Evolutionary conservation across 164 flowering plant genomes (phyloP), one percentile per base, ranked within the genome.

Genomic region (Paratinospora sagittata): DNA sequence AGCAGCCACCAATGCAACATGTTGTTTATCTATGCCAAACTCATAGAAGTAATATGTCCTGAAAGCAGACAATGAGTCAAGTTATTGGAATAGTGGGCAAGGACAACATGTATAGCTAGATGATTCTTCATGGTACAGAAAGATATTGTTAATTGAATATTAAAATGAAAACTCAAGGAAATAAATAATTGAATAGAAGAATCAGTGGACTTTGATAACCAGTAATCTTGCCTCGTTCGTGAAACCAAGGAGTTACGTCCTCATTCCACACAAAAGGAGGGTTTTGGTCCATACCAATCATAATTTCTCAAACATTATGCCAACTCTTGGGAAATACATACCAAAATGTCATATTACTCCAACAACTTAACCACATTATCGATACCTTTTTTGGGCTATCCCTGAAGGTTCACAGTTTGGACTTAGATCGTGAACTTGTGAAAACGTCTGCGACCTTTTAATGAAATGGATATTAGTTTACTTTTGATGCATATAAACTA

Each of bases 1-100:
- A 66, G 92, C 85, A 75, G 92, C 94, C 47, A 92, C 93, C 21
- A 95, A 76, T n/a, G 97, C 97, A 49, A 84, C 70, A 75, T 81
- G 97, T 75, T 89, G 91, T 41, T 83, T 86, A 57, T 85, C 88
- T 70, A 76, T 77, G 33, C 88, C 90, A 72, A 92, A 92, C 78
- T 95, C 99, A 73, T 95, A 95, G 77, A 84, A 91, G 76, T 95
- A 95, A 55, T 88, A 95, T 27, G 85, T 90, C 92, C 96, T 92
- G 93, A 74, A 77, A 82, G 2, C 36, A 34, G 68, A 1, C 34
- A 30, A 30, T 30, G 34, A 30, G 4, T 57, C 60, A 66, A 41
- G 33, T 45, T 66, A 16, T 27, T 13, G 43, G 55, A 26, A 8
- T 47, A 12, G 27, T 41, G 41, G 72, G 24, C 8, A 61, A 36